Conservation (phyloP, 345 rosid genomes). For the Camelina hispida region DNA sequence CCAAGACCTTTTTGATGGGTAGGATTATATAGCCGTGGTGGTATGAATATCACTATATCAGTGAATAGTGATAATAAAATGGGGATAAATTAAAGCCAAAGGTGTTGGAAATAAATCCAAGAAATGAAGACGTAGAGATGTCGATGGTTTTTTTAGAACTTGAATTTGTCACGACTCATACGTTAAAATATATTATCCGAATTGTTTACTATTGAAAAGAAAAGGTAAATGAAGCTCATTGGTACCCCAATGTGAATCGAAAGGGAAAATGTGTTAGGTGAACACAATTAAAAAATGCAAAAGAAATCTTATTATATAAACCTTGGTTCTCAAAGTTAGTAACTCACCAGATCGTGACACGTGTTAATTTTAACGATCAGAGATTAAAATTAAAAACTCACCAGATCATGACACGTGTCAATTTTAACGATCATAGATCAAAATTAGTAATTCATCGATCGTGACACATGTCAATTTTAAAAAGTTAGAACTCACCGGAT, state of each 20-base stretch:
- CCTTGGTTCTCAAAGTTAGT: too few species aligned
- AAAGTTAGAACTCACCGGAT: too few species aligned
- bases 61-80: constrained; percentile 1
- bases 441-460: too few species aligned
- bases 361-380: too few species aligned
- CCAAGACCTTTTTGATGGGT: background rate
- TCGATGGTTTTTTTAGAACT: constrained; percentile 26
- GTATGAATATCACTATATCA: background rate
- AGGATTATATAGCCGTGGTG: background rate
- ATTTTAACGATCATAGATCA: too few species aligned
- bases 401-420: too few species aligned
- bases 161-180: constrained; percentile 36
- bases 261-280: constrained; percentile 43
- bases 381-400: too few species aligned
- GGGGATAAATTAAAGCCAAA: constrained; percentile 28
- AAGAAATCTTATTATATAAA: too few species aligned
- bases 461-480: too few species aligned
- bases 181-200: constrained; percentile 26
- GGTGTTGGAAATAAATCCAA: constrained; percentile 35
- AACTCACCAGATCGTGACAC: too few species aligned
- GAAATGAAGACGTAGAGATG: constrained; percentile 32
- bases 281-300: constrained; percentile 18
- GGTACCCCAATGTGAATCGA: constrained; percentile 43
- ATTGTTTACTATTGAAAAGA: constrained; percentile 25
- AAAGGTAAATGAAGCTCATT: constrained; percentile 29